These are phyloP conservation scores for Atalantia buxifolia DNA, from an alignment of 345 rosid species.

Conservation along the genomic window DNA sequence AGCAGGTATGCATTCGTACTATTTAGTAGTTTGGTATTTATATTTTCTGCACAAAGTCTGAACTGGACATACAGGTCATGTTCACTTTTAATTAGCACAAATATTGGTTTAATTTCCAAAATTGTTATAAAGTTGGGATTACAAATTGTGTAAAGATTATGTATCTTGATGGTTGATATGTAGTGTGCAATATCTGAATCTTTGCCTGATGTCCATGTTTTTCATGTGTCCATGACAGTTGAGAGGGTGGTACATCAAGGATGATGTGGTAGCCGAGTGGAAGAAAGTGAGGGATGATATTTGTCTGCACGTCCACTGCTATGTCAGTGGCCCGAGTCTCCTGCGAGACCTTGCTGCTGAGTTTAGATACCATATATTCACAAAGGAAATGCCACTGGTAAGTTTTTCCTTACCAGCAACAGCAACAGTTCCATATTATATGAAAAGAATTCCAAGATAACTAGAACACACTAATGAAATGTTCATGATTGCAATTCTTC, in stretches of 20 bases:
- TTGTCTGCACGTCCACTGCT: constrained; percentile 75
- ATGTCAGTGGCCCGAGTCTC: constrained; percentile 70
- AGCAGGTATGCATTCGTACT: constrained; percentile 47
- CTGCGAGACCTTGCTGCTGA: constrained; percentile 74
- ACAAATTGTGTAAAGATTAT: background rate
- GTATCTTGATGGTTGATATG: background rate
- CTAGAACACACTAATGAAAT: background rate
- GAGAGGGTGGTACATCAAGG: constrained; percentile 84
- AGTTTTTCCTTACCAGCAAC: constrained; percentile 8
- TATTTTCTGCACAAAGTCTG: background rate
- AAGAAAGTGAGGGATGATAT: constrained; percentile 59
- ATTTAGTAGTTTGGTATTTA: background rate
- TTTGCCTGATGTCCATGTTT: background rate
- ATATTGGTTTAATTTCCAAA: background rate
- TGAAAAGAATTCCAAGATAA: background rate
- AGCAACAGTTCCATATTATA: background rate
- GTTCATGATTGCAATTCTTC: background rate
- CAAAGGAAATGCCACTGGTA: constrained; percentile 92
- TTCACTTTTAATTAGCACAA: background rate
- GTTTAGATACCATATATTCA: constrained; percentile 85
- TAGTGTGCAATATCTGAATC: background rate
- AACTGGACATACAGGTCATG: background rate
- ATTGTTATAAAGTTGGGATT: background rate
- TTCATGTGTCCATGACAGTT: constrained; percentile 31
- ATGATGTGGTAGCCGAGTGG: constrained; percentile 96